Evolutionary conservation across 129 eudicot genomes (phyloP), one percentile per base, ranked within the genome.

Genomic region (Saposhnikovia divaricata): DNA sequence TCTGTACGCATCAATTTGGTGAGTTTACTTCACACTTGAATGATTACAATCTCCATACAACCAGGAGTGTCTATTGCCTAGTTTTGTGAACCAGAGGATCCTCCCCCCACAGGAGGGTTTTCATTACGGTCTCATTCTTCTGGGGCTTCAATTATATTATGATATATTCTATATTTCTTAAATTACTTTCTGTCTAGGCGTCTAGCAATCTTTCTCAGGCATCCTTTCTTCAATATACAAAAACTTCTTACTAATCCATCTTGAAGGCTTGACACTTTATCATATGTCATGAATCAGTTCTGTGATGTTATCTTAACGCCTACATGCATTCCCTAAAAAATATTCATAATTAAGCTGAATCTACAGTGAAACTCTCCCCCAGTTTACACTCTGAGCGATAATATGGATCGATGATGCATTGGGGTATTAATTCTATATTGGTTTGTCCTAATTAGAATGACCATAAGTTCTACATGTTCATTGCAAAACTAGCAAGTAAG

Each of bases 1-100:
- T 88, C 40, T 69, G 85, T 81, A 85, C 70, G 74, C 86, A 5
- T 77, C 91, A 59, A 59, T 81, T 59, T 85, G 91, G 91, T 88
- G 63, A 66, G 87, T 76, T 78, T 66, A 48, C 8, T 39, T 9
- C 15, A 63, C 9, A 28, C 11, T 13, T 53, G 18, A 68, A 70
- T 16, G 55, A 78, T n/a, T 34, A 38, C 19, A 44, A 10, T 78
- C 27, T 43, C 13, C 44, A 78, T 19, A 78, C 25, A 39, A 18
- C 10, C 42, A 9, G 63, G 42, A 13, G 10, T 28, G 39, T 40
- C 27, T 43, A 16, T 61, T 45, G 21, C 72, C 21, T 40, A 34
- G 37, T 34, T 34, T 34, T 34, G 1, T 34, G 37, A 34, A 34
- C 37, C 37, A 34, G 2, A 34, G 37, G 37, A 34, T 34, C 37